Base-by-base conservation (phyloP, 2,329 filamentous ascomycete species). In the Hypoxylon sp. region DNA sequence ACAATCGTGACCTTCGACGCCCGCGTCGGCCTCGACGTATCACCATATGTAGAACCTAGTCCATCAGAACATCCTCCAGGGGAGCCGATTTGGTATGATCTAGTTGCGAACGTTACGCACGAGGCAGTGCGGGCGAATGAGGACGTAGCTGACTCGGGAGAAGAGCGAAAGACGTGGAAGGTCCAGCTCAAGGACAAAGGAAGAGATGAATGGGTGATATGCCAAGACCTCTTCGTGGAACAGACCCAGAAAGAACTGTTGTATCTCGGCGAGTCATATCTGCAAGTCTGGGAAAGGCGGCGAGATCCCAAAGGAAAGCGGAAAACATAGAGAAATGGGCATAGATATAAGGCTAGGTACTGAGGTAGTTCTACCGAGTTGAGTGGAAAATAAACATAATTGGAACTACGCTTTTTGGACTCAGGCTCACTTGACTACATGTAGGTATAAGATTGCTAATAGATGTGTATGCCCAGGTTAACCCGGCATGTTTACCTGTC, bases 1-100 rank as follows among this genome's bases (percentile, higher is more conserved):
- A 99, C 96, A 8, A 99, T 99, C 76, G 96, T 99, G 71, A 98
- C 95, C 0, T 99, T 98, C 80, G 93, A 95, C 71, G 91, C 93
- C 3, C 88, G 91, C 68, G 77, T 77, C n/a, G 89, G 91, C 46
- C 89, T 99, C 7, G 94, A 99, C 79, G 91, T 98, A 85, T 87
- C 90, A 4, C 94, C 95, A 0, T 98, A 96, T 76, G 94, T 97
- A 11, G 94, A 98, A 82, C 95, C 95, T 0, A 93, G 95, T 76
- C 92, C 93, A 0, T 81, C 85, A 4, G 78, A 91, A 40, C 89
- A 91, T 79, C 87, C 90, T 0, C 88, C 89, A 0, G 89, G 91
- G 1, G 94, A 97, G 78, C 94, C 95, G 1, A 93, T 98, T 73
- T 90, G 92, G 85, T 99, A 99, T 81, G 96, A 99, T 79, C 88